Base-by-base conservation (phyloP, 2,329 filamentous ascomycete genomes). In the Hypoxylon sp. region DNA sequence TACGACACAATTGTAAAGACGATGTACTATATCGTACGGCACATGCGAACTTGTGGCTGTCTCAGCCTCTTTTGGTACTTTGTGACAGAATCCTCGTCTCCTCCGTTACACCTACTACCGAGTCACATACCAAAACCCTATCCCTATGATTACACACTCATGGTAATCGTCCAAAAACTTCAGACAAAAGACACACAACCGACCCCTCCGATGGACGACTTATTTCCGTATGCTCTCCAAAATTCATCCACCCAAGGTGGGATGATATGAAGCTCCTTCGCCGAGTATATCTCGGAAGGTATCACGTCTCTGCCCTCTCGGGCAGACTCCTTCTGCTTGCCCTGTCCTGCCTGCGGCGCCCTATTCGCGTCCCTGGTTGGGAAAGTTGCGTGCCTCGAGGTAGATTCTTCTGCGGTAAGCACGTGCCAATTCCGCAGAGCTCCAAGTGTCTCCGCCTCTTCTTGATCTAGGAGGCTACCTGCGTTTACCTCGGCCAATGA, bases 21-120 rank as follows among this genome's bases (percentile, higher is more conserved):
- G 72, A 70, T 75, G 73, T 76, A 75, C 63, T 52, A 69, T 74
- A 76, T 59, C 72, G 67, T 73, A 74, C 59, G 62, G 71, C 61
- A 65, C 67, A 29, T 35, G 51, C 39, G 52, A 33, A 46, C 9
- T 14, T 44, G 37, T 48, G 44, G 44, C 26, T 33, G 17, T 51
- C 29, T 54, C 24, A 50, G 11, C 17, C 39, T 17, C 8, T 22
- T 19, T 44, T 44, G 39, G 39, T 17, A 44, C 19, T 44, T 22
- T 0, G 17, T 44, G 39, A 22, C 17, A 9, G 39, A 44, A 44
- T 44, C 11, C 17, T 44, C 5, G 17, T 22, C 17, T 22, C n/a
- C 11, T 17, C 37, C 17, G 22, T 8, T 44, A 44, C 17, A 11
- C 39, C 3, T 42, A n/a, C 6, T n/a, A 42, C 17, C 37, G n/a